Conservation (phyloP, 768 basidiomycete genomes). For the Suillus weaverae region DNA sequence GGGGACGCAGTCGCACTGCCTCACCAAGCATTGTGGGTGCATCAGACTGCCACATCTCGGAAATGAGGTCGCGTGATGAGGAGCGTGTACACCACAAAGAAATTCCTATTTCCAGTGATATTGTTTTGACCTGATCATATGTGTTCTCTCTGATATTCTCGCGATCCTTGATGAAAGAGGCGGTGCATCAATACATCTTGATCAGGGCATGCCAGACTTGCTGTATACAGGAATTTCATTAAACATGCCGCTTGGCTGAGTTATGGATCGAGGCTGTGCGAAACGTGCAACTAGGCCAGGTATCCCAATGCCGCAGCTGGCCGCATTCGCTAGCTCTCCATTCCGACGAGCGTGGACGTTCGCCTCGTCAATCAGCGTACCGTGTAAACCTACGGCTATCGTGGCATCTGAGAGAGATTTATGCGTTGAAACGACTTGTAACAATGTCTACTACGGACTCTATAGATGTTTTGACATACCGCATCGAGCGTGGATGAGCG, state of each 20-base stretch:
- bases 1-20: background rate
- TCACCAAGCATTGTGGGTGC: background rate
- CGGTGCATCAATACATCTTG: background rate
- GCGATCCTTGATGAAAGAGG: conserved; percentile 6
- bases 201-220: background rate
- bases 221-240: conserved; percentile 1
- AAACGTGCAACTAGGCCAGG: background rate
- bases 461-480: background rate
- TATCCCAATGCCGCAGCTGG: background rate
- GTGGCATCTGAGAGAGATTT: background rate
- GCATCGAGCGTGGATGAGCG: background rate
- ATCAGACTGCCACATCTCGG: background rate
- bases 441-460: background rate
- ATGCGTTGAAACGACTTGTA: background rate
- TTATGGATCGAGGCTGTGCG: background rate
- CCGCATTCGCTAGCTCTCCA: background rate
- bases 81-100: background rate
- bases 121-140: background rate
- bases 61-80: background rate
- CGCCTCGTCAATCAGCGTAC: background rate
- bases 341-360: background rate
- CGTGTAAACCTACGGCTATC: background rate
- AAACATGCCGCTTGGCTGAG: background rate
- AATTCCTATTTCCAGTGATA: background rate
- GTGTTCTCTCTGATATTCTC: conserved; percentile 1